Conservation (phyloP, 1,139 yeast species). For the Kurtzmaniella quercitrusa region DNA sequence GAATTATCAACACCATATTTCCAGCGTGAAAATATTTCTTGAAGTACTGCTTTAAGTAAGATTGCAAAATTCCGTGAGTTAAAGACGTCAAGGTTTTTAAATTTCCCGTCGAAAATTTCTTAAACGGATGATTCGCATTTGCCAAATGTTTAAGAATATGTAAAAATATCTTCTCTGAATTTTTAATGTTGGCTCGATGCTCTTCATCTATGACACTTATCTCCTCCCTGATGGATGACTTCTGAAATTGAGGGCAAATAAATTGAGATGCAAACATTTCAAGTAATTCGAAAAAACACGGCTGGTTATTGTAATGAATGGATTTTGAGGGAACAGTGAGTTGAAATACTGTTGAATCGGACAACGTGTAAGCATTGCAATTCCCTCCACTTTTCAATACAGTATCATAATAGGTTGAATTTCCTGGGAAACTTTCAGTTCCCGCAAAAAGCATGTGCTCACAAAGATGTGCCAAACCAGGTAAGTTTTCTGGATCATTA, state of each 20-base stretch:
- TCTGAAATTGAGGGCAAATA: slow-evolving; percentile 45
- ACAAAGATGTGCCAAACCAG: slow-evolving; percentile 71
- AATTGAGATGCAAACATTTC: slow-evolving; percentile 52
- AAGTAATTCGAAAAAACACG: slow-evolving; percentile 40
- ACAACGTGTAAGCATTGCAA: slow-evolving; percentile 64
- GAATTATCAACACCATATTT: slow-evolving; percentile 53
- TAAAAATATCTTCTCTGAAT: slow-evolving; percentile 43
- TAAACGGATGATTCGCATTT: slow-evolving; percentile 37
- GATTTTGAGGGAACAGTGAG: slow-evolving; percentile 53
- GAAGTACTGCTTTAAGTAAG: slow-evolving; percentile 24
- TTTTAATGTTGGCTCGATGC: slow-evolving; percentile 48
- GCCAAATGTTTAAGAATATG: slow-evolving; percentile 58
- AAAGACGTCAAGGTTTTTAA: slow-evolving; percentile 22
- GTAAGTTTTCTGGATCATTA: slow-evolving; percentile 50
- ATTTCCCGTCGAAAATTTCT: slow-evolving; percentile 47
- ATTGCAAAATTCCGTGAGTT: slow-evolving; percentile 16
- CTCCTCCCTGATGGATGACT: slow-evolving; percentile 43
- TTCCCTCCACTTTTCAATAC: slow-evolving; percentile 50
- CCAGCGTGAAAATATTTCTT: slow-evolving; percentile 25
- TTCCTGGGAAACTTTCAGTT: slow-evolving; percentile 48
- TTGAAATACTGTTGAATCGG: slow-evolving; percentile 57
- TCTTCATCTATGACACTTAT: slow-evolving; percentile 61
- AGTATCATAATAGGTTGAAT: slow-evolving; percentile 40
- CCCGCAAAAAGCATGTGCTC: slow-evolving; percentile 67
- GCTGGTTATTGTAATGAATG: slow-evolving; percentile 16